A percentile compares a stretch with the other conserved stretches of the same genome.
Evolutionary conservation across 2,329 filamentous ascomycete species (phyloP).

Genomic region (Beauveria rudraprayagi): DNA sequence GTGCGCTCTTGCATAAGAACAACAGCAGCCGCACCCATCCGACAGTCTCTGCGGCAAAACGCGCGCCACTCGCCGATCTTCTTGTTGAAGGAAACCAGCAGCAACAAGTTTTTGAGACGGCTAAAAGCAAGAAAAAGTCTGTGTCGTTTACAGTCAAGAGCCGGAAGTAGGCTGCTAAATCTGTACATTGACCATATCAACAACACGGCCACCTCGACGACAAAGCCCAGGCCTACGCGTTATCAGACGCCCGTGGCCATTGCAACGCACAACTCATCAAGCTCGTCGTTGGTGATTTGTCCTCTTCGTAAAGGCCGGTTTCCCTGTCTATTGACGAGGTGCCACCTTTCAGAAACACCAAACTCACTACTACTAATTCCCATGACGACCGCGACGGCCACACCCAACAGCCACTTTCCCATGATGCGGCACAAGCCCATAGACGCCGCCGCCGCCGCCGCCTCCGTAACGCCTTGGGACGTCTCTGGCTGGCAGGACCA

Average conservation of each 20-base stretch:
- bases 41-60: too few relatives aligned
- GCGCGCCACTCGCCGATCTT: too few relatives aligned
- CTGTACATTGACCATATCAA: neutral
- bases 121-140: neutral
- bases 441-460: neutral
- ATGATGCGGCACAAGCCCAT: neutral
- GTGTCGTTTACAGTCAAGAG: neutral
- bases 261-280: neutral
- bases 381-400: constrained; percentile 1
- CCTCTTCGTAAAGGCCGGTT: neutral
- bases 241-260: neutral
- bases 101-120: too few relatives aligned
- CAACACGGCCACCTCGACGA: neutral
- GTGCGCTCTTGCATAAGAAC: too few relatives aligned
- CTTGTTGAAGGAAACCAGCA: too few relatives aligned
- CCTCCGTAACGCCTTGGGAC: neutral
- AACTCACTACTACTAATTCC: neutral
- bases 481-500: neutral
- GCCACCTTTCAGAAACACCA: neutral
- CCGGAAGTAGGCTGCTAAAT: neutral
- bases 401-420: neutral
- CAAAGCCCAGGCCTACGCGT: neutral
- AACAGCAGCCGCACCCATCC: too few relatives aligned
- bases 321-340: neutral
- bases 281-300: neutral